Conservation (phyloP, 352 stramenopile genomes). For the Globisporangium barbulae region DNA sequence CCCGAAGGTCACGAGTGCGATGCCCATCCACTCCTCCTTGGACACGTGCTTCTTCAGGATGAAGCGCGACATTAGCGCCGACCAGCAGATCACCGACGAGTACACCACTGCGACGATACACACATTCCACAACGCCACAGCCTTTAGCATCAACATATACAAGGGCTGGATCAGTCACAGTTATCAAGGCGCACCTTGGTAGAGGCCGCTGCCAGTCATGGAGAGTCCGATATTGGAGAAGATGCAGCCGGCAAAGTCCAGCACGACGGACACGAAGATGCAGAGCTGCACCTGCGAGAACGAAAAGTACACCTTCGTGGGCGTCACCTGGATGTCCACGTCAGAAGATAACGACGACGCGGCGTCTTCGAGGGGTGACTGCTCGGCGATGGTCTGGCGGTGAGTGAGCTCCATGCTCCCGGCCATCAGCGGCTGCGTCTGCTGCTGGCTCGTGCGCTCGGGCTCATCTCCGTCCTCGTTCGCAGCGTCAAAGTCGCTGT, state of each 20-base stretch:
- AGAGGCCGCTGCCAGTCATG: conserved; percentile 80
- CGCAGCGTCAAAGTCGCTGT: conserved; percentile 9
- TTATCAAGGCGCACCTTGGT: conserved; percentile 30
- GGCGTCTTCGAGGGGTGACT: not conserved
- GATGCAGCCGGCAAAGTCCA: conserved; percentile 83
- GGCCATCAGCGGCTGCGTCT: conserved; percentile 15
- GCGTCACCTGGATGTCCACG: conserved; percentile 7
- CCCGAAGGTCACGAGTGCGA: conserved; percentile 80
- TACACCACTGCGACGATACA: conserved; percentile 44
- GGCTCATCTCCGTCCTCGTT: conserved; percentile 16
- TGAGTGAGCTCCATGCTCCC: conserved; percentile 49
- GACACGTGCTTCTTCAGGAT: conserved; percentile 75
- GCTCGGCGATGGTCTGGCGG: conserved; percentile 23
- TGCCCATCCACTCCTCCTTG: conserved; percentile 75
- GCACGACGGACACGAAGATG: conserved; percentile 60
- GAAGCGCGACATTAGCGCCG: conserved; percentile 71
- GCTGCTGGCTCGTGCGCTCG: conserved; percentile 13
- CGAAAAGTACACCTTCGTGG: conserved; percentile 35
- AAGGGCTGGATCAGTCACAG: not conserved
- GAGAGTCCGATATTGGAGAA: conserved; percentile 82
- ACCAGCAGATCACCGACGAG: conserved; percentile 87
- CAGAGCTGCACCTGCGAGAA: conserved; percentile 60
- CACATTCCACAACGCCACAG: not conserved
- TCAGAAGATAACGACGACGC: not conserved
- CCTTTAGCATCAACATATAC: not conserved